These are phyloP conservation scores for Penicillium sp. DNA, from an alignment of 2,329 filamentous ascomycete genomes.

Conservation along the genomic window DNA sequence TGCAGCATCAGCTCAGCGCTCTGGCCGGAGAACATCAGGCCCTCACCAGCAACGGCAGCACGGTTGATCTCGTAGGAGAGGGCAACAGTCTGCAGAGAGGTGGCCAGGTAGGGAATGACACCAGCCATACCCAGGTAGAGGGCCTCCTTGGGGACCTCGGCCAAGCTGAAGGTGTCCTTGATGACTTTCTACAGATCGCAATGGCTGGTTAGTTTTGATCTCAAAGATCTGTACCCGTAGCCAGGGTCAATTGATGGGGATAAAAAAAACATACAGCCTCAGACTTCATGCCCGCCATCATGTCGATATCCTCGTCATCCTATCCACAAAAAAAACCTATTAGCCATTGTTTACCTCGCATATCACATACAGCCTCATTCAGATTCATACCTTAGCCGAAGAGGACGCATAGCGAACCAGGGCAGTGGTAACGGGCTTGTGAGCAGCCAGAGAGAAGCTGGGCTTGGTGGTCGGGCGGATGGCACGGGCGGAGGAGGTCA, in stretches of 20 bases:
- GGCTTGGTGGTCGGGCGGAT: constrained; percentile 37
- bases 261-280: constrained; percentile 58
- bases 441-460: constrained; percentile 44
- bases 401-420: constrained; percentile 51
- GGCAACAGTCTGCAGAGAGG: constrained; percentile 77
- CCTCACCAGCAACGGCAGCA: constrained; percentile 58
- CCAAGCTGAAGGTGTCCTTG: constrained; percentile 67
- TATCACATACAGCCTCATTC: not conserved
- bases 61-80: constrained; percentile 81
- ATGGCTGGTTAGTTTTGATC: constrained; percentile 1
- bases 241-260: not conserved
- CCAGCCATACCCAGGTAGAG: constrained; percentile 71
- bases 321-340: constrained; percentile 34
- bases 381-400: constrained; percentile 48
- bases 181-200: constrained; percentile 55
- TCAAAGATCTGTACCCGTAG: not conserved
- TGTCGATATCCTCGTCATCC: constrained; percentile 38
- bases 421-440: constrained; percentile 48
- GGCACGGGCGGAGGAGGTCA: constrained; percentile 44
- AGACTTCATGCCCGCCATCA: constrained; percentile 53
- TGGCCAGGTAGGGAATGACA: constrained; percentile 80
- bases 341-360: constrained; percentile 49
- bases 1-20: constrained; percentile 71
- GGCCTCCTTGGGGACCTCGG: constrained; percentile 65
- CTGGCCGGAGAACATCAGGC: constrained; percentile 66